Evolutionary conservation across 208 protist genomes (phyloP), one percentile per base, ranked within the genome.

Genomic region (Jaenimonas drosophilae): DNA sequence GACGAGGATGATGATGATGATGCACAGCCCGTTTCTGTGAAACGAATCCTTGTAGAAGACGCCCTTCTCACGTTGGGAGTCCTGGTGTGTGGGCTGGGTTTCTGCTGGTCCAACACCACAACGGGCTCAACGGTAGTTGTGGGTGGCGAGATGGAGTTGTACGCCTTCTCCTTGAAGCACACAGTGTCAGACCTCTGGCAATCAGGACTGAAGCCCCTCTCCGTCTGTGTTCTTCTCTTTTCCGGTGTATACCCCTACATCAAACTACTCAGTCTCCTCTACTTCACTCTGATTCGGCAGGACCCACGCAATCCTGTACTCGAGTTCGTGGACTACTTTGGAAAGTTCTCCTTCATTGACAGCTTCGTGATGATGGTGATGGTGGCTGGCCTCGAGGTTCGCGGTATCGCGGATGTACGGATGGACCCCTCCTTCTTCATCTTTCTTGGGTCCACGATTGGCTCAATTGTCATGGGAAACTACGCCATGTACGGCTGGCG

Each of bases 281-380:
- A 85, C 7, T 44, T 44, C 14, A 47, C 27, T 3, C 34, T 68
- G 1, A 39, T 94, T 19, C n/a, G 58, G 1, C 48, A 42, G 7
- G 41, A 45, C 28, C 49, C 44, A 6, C 42, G 74, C 9, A 52
- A 67, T 37, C 6, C 12, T 11, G 5, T 84, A 1, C 45, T 96
- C 28, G 52, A 40, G 24, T 17, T 59, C 1, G 43, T 96, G 42
- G 88, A 95, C 47, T 67, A 44, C 7, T 42, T 81, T 16, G 88
- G 88, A 24, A 96, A 95, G 66, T 95, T 88, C 70, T 94, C 80
- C 1, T 57, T 94, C 12, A 44, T 95, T 24, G 89, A 96, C 64
- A 44, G 62, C 4, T 87, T 60, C 44, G 64, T 74, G 3, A 48
- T 95, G 40, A 73, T 94, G 55, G 28, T 64, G 17, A 52, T 70